Evolutionary conservation across 805 yeast genomes (phyloP), one percentile per base, ranked within the genome.

Genomic region (Saccharomycopsis oosterbeekiorum): DNA sequence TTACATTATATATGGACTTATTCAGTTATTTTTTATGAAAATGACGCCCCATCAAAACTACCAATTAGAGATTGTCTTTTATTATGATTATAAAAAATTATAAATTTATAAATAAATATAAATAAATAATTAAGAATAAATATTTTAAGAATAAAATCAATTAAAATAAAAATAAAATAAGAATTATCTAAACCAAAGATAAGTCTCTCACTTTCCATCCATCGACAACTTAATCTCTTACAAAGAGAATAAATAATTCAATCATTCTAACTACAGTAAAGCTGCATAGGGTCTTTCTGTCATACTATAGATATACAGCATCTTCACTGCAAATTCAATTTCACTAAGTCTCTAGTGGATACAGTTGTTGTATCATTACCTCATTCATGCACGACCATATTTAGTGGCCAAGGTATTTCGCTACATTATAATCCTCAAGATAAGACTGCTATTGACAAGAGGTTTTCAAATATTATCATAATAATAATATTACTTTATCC

Each of bases 1-100:
- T 58, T 60, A 59, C 58, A 59, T 47, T 47, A 37, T 59, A 58
- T 40, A 60, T 65, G 64, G 67, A 62, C 67, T 61, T 56, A 62
- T 65, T 57, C 67, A 67, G 68, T 63, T 66, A 66, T 60, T 61
- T 60, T 66, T 64, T 65, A 64, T 67, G 68, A 67, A 63, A 61
- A 59, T 62, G 63, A 65, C 68, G 67, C 67, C 68, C 68, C 68
- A 67, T 66, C 60, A 62, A 67, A 66, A 67, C 68, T 67, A 63
- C 60, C 68, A 58, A 63, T 55, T 61, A 65, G 60, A 56, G 59
- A 63, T 43, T 65, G 68, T 66, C 67, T 57, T 60, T 62, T 56
- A 39, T 56, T 14, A 26, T 14, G 12, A 39, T 37, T 34, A 55
- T 55, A 34, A 39, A 11, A n/a, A 19, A 29, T 21, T 29, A 29